Percentiles rank a stretch among this genome's conserved stretches.
These are phyloP conservation scores for Lentinula detonsa DNA, from an alignment of 768 basidiomycete genomes.

Conservation along the genomic window DNA sequence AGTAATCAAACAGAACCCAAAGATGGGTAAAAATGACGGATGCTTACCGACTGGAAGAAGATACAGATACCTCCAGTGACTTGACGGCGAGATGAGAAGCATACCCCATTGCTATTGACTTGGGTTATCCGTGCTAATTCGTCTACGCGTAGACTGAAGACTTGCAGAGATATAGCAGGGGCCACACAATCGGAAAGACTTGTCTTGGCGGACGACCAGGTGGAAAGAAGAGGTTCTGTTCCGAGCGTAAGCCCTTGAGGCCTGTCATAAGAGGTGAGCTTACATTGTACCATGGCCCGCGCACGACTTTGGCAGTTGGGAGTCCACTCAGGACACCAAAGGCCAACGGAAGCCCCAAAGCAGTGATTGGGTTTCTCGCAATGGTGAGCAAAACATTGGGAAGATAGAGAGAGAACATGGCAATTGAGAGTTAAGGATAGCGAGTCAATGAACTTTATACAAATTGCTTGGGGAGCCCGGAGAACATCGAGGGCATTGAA, in stretches of 20 bases:
- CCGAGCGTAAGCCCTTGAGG: background rate
- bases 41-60: constrained; percentile 35
- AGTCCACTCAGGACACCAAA: constrained; percentile 49
- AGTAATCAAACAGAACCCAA: background rate
- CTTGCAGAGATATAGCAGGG: constrained; percentile 36
- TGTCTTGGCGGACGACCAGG: constrained; percentile 45
- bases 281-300: constrained; percentile 57
- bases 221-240: constrained; percentile 41
- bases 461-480: too few relatives aligned
- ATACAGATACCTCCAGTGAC: constrained; percentile 39
- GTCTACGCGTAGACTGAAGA: background rate
- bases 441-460: background rate
- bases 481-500: background rate
- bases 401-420: constrained; percentile 32
- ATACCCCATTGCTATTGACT: constrained; percentile 50
- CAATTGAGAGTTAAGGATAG: constrained; percentile 4
- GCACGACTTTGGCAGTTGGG: constrained; percentile 38
- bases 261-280: constrained; percentile 10
- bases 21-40: background rate
- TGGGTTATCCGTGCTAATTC: constrained; percentile 8
- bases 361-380: constrained; percentile 50
- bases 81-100: constrained; percentile 58
- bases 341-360: constrained; percentile 53
- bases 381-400: constrained; percentile 47
- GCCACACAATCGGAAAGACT: constrained; percentile 58